Conservation (phyloP, 768 basidiomycete genomes). For the Phanerodontia chrysosporium region DNA sequence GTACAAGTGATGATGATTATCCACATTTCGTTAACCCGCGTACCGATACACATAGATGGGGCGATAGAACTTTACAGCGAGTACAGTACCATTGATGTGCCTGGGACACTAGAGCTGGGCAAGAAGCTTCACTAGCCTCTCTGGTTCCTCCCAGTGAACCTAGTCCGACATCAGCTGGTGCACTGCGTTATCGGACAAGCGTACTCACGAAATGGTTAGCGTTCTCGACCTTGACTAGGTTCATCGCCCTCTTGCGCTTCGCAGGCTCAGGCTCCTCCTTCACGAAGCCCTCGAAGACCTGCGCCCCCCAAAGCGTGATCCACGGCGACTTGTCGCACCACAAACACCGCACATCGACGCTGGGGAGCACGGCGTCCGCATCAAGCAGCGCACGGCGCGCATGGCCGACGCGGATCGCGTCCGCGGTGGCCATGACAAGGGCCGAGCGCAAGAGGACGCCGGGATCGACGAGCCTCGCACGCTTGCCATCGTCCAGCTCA, state of each 20-base stretch:
- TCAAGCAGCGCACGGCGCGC: background rate
- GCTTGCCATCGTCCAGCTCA: background rate
- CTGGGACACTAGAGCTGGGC: background rate
- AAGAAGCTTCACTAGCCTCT: background rate
- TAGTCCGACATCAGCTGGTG: background rate
- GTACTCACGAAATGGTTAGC: slow-evolving; percentile 10
- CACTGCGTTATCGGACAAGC: background rate
- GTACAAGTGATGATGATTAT: too few relatives aligned
- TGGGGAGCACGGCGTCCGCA: background rate
- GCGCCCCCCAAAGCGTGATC: background rate
- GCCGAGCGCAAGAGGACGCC: background rate
- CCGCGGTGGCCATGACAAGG: background rate
- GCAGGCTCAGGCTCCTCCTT: background rate
- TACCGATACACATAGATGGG: background rate
- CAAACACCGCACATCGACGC: background rate
- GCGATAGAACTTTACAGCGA: too few relatives aligned
- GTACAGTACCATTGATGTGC: too few relatives aligned
- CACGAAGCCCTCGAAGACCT: background rate
- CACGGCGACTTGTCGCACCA: background rate
- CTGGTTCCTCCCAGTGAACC: slow-evolving; percentile 6
- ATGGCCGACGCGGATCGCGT: background rate
- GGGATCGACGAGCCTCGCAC: background rate
- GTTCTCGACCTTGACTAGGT: background rate
- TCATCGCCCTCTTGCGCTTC: background rate
- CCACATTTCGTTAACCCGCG: background rate